A percentile compares a stretch with the other conserved stretches of the same genome.
Conservation (phyloP, 2,329 filamentous ascomycete genomes). For the Trichoderma aggressivum region DNA sequence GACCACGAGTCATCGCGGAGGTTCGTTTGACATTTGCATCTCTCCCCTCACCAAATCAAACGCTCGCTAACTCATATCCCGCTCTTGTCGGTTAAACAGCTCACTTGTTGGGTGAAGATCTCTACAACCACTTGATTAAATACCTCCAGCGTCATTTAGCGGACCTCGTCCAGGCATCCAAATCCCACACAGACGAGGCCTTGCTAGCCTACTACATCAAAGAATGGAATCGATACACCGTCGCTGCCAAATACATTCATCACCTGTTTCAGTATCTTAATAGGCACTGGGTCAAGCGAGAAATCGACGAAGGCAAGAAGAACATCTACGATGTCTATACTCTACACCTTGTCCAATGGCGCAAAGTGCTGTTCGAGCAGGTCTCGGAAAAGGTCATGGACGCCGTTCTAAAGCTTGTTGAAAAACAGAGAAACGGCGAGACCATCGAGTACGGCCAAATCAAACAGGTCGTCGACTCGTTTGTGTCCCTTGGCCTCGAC, state of each 20-base stretch:
- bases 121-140: conserved; percentile 85
- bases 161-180: conserved; percentile 68
- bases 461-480: conserved; percentile 94
- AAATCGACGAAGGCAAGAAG: conserved; percentile 99
- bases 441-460: conserved; percentile 97
- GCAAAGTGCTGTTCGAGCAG: conserved; percentile 79
- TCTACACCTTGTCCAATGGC: conserved; percentile 92
- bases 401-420: conserved; percentile 88
- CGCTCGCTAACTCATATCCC: not conserved
- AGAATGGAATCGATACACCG: conserved; percentile 95
- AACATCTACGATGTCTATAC: conserved; percentile 98
- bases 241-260: conserved; percentile 94
- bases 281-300: conserved; percentile 96
- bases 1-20: conserved; percentile 54
- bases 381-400: conserved; percentile 90
- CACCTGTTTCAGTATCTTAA: conserved; percentile 96
- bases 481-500: conserved; percentile 90
- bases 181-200: conserved; percentile 82
- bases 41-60: not conserved
- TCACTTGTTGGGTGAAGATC: conserved; percentile 89
- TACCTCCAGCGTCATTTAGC: conserved; percentile 78
- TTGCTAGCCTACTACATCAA: conserved; percentile 90
- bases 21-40: conserved; percentile 39
- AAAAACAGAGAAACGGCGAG: conserved; percentile 95
- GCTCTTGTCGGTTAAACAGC: conserved; percentile 48